Evolutionary conservation across 169 alveolate species (phyloP), one percentile per base, ranked within the genome.

Genomic region (Cryptosporidium canis): DNA sequence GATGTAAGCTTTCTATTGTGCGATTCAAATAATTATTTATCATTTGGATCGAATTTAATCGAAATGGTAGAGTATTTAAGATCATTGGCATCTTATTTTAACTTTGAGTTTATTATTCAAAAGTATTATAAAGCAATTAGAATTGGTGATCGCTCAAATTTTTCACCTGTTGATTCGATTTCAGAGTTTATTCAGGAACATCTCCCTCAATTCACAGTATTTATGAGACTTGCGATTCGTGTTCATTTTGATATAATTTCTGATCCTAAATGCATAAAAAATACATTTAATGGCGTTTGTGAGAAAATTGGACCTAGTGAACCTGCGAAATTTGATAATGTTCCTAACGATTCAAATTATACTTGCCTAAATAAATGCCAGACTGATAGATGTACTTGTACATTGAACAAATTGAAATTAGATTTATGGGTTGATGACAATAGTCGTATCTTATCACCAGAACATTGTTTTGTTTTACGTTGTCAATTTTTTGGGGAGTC

Each of bases 231-330:
- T 5, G 47, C 87, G 12, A 39, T 77, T 18, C 31, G 87, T 29
- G 66, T 77, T 58, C 87, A 63, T 43, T 55, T 77, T 24, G 72
- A 41, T 9, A 55, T 77, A 37, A 61, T 63, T 37, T 27, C 77
- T 27, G 77, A 77, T 77, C 87, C 87, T 4, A 55, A 77, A 39
- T 58, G 24, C 37, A 39, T 77, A 35, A 56, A 61, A 77, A 66
- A 51, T 24, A 47, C 77, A 31, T 77, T 58, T 77, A 14, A 1
- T 4, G 71, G 31, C 14, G 47, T 39, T 18, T 43, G 44, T 27
- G 41, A 0, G 16, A 58, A 31, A 12, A 58, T 31, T 8, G 35
- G 16, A 9, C 65, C 4, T 8, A 18, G 7, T 43, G 83, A 43
- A 18, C 18, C 63, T 9, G 47, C 18, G 18, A 18, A 29, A 8